Base-by-base conservation (phyloP, 2,329 filamentous ascomycete species). In the Aspergillus latus region DNA sequence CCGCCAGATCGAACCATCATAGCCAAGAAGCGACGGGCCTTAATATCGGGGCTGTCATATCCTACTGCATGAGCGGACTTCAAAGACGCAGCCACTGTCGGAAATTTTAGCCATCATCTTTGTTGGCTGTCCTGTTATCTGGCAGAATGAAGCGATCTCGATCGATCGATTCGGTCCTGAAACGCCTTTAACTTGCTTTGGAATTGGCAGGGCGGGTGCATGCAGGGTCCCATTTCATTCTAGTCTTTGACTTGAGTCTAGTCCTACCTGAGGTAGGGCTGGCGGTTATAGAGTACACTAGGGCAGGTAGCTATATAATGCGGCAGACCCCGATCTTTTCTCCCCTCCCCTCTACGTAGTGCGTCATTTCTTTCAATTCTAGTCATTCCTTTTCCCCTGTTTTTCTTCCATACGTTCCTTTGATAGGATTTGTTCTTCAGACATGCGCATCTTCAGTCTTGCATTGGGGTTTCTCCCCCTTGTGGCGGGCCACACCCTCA, bases 401-500 rank as follows among this genome's bases (percentile, higher is more conserved):
- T 51, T 56, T 28, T 15, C 36, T 51, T 49, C 44, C 10, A 11
- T 46, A 49, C 54, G 34, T 46, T 46, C 49, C 50, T 42, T 42
- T 49, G 26, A 49, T 32, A 48, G 26, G 37, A 9, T 43, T 54
- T 45, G 43, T 7, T 4, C 13, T 47, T 43, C 8, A 11, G 44
- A 39, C 42, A 59, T 59, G 57, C 52, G 30, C 48, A 32, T 59
- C 15, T 45, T 47, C 29, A 32, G 16, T 30, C 36, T 52, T 15
- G 37, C 37, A 10, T 9, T 42, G n/a, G 13, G 4, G 13, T 10
- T 51, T 39, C 26, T 48, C 44, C 56, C 53, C 43, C 52, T 61
- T 9, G 60, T 52, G 37, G 52, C 52, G 34, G 49, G 51, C 42
- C 86, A 89, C 66, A 88, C 85, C 5, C 70, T 83, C 48, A 83